phyloP scores from a whole-genome alignment of 805 yeast genomes.

The Hanseniaspora lachancei region DNA sequence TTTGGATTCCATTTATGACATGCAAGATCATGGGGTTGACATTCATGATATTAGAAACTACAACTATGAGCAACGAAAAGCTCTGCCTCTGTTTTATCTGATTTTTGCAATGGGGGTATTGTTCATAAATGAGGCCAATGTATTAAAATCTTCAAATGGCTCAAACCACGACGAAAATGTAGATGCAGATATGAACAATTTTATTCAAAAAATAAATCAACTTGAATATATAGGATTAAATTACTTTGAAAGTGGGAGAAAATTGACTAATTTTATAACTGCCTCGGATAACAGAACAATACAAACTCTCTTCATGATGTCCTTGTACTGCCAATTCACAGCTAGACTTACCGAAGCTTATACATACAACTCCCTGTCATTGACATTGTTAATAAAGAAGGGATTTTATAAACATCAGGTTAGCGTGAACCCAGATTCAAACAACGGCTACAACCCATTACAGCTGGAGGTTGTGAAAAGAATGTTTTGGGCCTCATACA shows the following conservation, averaged over 20 bases:
- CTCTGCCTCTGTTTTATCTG: conserved; percentile 68
- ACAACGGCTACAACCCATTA: conserved; percentile 45
- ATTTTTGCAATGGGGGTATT: conserved; percentile 83
- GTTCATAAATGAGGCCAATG: conserved; percentile 38
- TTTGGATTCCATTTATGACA: conserved; percentile 59
- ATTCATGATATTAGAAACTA: conserved; percentile 31
- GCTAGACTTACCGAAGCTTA: conserved; percentile 80
- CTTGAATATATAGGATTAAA: conserved; percentile 63
- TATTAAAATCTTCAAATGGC: neutral
- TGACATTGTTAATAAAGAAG: conserved; percentile 67
- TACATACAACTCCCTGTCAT: conserved; percentile 77
- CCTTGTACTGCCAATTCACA: conserved; percentile 73
- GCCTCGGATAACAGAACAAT: conserved; percentile 69
- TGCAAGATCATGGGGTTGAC: conserved; percentile 36
- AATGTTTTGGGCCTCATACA: conserved; percentile 77
- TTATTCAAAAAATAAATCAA: conserved; percentile 17
- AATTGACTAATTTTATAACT: conserved; percentile 67
- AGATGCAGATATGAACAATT: conserved; percentile 17
- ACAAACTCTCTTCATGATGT: conserved; percentile 76
- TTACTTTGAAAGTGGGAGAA: conserved; percentile 70
- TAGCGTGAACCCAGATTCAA: conserved; percentile 26
- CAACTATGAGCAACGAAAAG: conserved; percentile 59
- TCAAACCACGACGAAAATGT: conserved; percentile 27
- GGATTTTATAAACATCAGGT: conserved; percentile 67
- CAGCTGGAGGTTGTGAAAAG: conserved; percentile 75